phyloP scores from a whole-genome alignment of 2,329 filamentous ascomycete species.

The Volutella citrinella region DNA sequence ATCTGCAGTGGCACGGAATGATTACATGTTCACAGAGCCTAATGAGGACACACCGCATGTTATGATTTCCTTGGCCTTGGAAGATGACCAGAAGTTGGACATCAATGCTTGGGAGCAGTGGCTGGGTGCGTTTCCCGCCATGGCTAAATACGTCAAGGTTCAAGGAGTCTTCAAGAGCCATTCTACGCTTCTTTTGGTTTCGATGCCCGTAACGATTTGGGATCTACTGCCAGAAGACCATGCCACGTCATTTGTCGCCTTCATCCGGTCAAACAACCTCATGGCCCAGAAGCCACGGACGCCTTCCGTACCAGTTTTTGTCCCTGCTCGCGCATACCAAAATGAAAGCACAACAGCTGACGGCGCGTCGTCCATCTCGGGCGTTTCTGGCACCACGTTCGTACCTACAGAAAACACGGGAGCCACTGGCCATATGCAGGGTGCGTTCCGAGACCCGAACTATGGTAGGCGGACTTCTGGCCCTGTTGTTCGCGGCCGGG shows the following conservation, averaged over 20 bases:
- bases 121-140: constrained; percentile 52
- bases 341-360: constrained; percentile 18
- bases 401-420: constrained; percentile 27
- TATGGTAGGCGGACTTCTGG: constrained; percentile 15
- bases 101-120: constrained; percentile 59
- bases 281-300: constrained; percentile 29
- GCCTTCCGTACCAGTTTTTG: constrained; percentile 18
- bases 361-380: constrained; percentile 28
- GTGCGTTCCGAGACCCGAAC: constrained; percentile 18
- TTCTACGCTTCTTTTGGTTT: constrained; percentile 55
- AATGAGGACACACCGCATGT: constrained; percentile 57
- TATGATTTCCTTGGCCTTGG: constrained; percentile 58
- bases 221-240: constrained; percentile 56
- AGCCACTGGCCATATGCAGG: constrained; percentile 15
- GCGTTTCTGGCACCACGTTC: constrained; percentile 33
- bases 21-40: constrained; percentile 39
- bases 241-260: constrained; percentile 56
- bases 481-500: background rate
- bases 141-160: constrained; percentile 59
- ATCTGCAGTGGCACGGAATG: constrained; percentile 18
- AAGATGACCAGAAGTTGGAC: constrained; percentile 55
- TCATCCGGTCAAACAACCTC: constrained; percentile 57
- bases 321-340: constrained; percentile 20
- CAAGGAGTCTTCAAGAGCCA: constrained; percentile 61
- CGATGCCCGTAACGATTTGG: constrained; percentile 59